Conservation (phyloP, 495 filamentous ascomycete species). For the Penicillium odoratum region DNA sequence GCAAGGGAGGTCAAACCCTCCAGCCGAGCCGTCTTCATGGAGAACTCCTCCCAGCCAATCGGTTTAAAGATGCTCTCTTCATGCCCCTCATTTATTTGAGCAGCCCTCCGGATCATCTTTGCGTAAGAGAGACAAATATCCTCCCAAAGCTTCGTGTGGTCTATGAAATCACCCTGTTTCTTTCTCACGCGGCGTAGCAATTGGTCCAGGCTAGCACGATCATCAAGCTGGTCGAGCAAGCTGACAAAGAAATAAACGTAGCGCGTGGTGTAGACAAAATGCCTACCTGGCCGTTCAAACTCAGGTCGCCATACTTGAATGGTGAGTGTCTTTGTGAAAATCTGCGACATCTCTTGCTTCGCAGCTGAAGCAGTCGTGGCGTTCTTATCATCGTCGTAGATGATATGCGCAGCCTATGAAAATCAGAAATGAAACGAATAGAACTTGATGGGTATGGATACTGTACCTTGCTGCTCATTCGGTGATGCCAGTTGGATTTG, state of each 20-base stretch:
- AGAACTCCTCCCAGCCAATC: constrained; percentile 80
- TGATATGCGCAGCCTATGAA: constrained; percentile 62
- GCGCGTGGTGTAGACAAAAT: constrained; percentile 89
- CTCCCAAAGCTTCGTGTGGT: constrained; percentile 84
- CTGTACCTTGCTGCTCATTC: constrained; percentile 71
- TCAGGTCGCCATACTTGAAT: constrained; percentile 97
- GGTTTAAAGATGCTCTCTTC: constrained; percentile 80
- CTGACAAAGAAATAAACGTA: constrained; percentile 81
- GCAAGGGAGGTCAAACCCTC: constrained; percentile 51
- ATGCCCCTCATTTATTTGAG: constrained; percentile 60
- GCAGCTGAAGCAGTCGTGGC: constrained; percentile 58
- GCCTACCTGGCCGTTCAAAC: constrained; percentile 83
- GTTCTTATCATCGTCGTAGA: constrained; percentile 59
- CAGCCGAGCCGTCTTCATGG: constrained; percentile 55
- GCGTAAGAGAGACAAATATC: constrained; percentile 73
- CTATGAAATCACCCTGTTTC: constrained; percentile 78
- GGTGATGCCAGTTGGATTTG: constrained; percentile 96
- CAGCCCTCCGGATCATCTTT: constrained; percentile 65
- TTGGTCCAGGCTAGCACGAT: constrained; percentile 75
- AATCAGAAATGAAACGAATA: constrained; percentile 17
- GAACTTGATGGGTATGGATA: not conserved
- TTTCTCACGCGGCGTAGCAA: constrained; percentile 80
- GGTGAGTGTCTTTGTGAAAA: constrained; percentile 92
- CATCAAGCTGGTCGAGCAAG: constrained; percentile 72
- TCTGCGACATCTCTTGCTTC: constrained; percentile 76